Conservation (phyloP, 176 grass and related monocot genomes). For the Oryza longistaminata region DNA sequence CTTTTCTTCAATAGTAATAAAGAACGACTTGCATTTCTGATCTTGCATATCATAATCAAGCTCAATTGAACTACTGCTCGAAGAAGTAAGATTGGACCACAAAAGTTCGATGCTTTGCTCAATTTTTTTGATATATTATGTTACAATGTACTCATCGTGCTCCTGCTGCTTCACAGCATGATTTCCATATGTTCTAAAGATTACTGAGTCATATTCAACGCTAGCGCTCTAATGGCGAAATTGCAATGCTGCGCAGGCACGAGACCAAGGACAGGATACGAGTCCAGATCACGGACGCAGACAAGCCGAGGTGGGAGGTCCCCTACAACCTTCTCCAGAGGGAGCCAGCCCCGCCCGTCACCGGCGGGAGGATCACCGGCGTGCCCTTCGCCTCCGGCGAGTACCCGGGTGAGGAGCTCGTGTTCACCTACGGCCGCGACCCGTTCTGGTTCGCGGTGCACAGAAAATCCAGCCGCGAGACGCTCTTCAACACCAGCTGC, state of each 20-base stretch:
- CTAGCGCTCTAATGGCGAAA: slow-evolving; percentile 24
- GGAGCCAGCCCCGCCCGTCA: slow-evolving; percentile 44
- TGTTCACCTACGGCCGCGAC: slow-evolving; percentile 65
- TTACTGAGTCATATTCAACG: neutral
- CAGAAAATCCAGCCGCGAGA: slow-evolving; percentile 54
- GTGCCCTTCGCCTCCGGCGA: slow-evolving; percentile 45
- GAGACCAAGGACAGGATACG: slow-evolving; percentile 72
- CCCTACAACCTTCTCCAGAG: slow-evolving; percentile 83
- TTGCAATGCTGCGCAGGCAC: slow-evolving; percentile 51
- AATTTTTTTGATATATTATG: neutral
- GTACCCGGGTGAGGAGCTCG: slow-evolving; percentile 62
- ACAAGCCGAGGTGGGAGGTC: slow-evolving; percentile 84
- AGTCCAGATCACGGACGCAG: slow-evolving; percentile 87
- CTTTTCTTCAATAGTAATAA: neutral
- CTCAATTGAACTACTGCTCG: too few relatives aligned
- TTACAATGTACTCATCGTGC: neutral
- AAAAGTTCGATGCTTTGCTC: neutral
- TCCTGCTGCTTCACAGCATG: slow-evolving; percentile 6
- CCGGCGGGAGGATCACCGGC: slow-evolving; percentile 6
- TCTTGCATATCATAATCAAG: neutral
- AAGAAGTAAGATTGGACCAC: neutral
- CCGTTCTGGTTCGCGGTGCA: slow-evolving; percentile 78
- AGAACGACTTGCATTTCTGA: neutral
- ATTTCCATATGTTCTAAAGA: slow-evolving; percentile 13
- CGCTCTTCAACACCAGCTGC: slow-evolving; percentile 77